Base-by-base conservation (phyloP, 306 rosid species). In the Oemleria cerasiformis region DNA sequence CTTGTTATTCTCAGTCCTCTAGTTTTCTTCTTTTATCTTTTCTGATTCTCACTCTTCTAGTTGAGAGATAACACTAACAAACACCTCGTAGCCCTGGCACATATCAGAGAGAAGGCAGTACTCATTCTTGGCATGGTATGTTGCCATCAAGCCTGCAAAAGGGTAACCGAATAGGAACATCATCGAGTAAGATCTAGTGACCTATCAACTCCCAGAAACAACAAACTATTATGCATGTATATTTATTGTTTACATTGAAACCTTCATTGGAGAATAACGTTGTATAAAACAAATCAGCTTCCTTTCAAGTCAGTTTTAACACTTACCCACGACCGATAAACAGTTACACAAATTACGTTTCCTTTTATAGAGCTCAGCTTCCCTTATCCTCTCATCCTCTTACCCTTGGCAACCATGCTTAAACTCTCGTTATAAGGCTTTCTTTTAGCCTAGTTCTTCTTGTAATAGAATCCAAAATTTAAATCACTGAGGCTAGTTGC, bases 101-200 rank as follows among this genome's bases (percentile, higher is more conserved):
- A 91, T 91, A 63, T 91, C 97, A 21, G 89, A 42, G 44, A 91
- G 81, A 51, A 87, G 92, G 78, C 99, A 94, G 74, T 94, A 91
- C 86, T 94, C 99, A 50, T 94, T 91, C 80, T 89, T 67, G 73
- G 96, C 99, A 77, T 94, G 99, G 86, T 94, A 91, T 13, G 95
- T 85, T 45, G 88, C 83, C 92, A 89, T 83, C 67, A 94, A 76
- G 65, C 99, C 99, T 94, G 91, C 40, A 82, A 41, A 76, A 65
- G 68, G 67, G 66, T 21, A 62, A 80, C 70, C 10, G 9, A 73
- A 71, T 71, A 51, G 84, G 64, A 50, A 68, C 54, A 39, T 71
- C 51, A 36, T 62, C 16, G 7, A 13, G 30, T 62, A 0, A 6
- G 47, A 40, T 42, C 19, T 30, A 44, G 67, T 12, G 23, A 39